phyloP scores from a whole-genome alignment of 345 rosid genomes.

The Salix caprea region DNA sequence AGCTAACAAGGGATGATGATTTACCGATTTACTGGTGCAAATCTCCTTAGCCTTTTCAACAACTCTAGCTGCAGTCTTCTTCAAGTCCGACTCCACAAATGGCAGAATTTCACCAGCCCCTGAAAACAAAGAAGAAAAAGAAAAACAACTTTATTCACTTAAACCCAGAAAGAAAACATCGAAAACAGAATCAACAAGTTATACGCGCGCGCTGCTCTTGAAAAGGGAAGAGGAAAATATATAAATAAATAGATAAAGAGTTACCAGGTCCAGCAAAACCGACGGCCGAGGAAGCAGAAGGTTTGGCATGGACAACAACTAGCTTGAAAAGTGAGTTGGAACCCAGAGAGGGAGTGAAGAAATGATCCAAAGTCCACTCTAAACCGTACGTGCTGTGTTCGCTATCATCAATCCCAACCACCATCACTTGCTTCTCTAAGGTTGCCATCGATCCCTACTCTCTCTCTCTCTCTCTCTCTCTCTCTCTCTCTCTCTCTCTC shows the following conservation, averaged over 20 bases:
- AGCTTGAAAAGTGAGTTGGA: slow-evolving; percentile 67
- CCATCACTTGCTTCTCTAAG: slow-evolving; percentile 47
- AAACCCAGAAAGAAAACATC: not conserved
- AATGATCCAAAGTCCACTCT: slow-evolving; percentile 78
- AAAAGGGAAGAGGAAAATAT: not conserved
- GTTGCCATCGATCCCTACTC: slow-evolving; percentile 24
- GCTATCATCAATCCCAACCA: slow-evolving; percentile 63
- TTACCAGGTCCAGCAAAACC: slow-evolving; percentile 80
- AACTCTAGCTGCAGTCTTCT: slow-evolving; percentile 59
- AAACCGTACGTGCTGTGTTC: slow-evolving; percentile 74
- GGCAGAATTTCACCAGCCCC: slow-evolving; percentile 76
- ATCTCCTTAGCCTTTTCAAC: slow-evolving; percentile 58
- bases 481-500: too few species aligned
- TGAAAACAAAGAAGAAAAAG: slow-evolving; percentile 4
- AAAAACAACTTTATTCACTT: not conserved
- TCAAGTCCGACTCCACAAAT: slow-evolving; percentile 68
- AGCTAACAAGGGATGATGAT: not conserved
- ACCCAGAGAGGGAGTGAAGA: slow-evolving; percentile 47
- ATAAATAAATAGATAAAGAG: not conserved
- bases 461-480: not conserved
- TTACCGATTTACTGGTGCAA: slow-evolving; percentile 58
- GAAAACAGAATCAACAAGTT: too few species aligned
- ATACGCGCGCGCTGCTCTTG: too few species aligned
- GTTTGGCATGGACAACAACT: slow-evolving; percentile 74
- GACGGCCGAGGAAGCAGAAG: slow-evolving; percentile 49